A percentile compares a stretch with the other conserved stretches of the same genome.
phyloP scores from a whole-genome alignment of 164 flowering plant genomes.

The Umbilicus rupestris region DNA sequence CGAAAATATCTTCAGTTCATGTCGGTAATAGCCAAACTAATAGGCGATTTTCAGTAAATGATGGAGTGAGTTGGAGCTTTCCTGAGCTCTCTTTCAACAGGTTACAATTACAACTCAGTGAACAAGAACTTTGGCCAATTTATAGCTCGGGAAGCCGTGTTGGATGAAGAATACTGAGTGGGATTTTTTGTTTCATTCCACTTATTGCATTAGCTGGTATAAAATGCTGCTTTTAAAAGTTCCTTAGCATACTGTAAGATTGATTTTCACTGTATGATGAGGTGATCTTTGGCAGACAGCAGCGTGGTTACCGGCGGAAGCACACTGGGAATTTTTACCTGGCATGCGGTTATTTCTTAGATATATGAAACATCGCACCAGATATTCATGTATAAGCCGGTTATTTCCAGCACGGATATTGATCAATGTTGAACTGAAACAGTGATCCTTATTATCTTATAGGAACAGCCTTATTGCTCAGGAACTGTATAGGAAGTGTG shows the following conservation, averaged over 20 bases:
- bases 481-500: too few species aligned
- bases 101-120: slow-evolving; percentile 38
- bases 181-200: slow-evolving; percentile 10
- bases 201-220: neutral
- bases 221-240: too few species aligned
- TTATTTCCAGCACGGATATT: neutral
- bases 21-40: slow-evolving; percentile 27
- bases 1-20: slow-evolving; percentile 33
- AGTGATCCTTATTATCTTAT: slow-evolving; percentile 14
- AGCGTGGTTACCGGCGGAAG: slow-evolving; percentile 68
- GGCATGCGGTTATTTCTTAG: slow-evolving; percentile 40
- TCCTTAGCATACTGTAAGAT: too few species aligned
- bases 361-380: neutral
- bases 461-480: too few species aligned
- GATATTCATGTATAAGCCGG: neutral
- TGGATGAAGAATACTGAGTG: slow-evolving; percentile 72
- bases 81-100: slow-evolving; percentile 47
- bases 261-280: slow-evolving; percentile 7
- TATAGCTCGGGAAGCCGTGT: slow-evolving; percentile 50
- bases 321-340: slow-evolving; percentile 48
- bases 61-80: slow-evolving; percentile 23
- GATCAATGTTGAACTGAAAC: neutral
- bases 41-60: slow-evolving; percentile 27
- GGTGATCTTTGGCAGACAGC: slow-evolving; percentile 43
- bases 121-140: slow-evolving; percentile 43